phyloP scores from a whole-genome alignment of 768 basidiomycete genomes.

The Tulasnella sp. region DNA sequence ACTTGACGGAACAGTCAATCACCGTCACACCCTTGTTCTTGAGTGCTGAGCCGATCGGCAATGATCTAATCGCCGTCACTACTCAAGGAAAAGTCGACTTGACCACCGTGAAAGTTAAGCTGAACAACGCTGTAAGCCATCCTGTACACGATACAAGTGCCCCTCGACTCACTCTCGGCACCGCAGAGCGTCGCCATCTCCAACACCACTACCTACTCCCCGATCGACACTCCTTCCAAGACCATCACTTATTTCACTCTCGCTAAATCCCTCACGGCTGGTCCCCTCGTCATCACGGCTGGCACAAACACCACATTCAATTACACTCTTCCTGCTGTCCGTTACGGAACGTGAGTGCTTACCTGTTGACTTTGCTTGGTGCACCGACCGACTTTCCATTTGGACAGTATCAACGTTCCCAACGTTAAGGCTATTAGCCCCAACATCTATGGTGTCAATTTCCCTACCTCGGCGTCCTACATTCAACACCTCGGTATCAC shows the following conservation, averaged over 20 bases:
- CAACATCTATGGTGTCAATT: slow-evolving; percentile 48
- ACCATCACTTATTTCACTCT: slow-evolving; percentile 46
- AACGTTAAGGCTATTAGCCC: slow-evolving; percentile 40
- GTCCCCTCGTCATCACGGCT: slow-evolving; percentile 39
- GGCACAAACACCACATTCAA: slow-evolving; percentile 35
- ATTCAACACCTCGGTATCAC: slow-evolving; percentile 44
- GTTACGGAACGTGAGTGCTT: slow-evolving; percentile 35
- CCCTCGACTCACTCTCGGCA: neutral
- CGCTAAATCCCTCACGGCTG: slow-evolving; percentile 35
- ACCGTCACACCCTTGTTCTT: slow-evolving; percentile 42
- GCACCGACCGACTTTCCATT: neutral
- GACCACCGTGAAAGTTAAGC: slow-evolving; percentile 32
- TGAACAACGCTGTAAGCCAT: slow-evolving; percentile 37
- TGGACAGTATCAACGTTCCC: slow-evolving; percentile 33
- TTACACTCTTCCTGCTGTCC: slow-evolving; percentile 39
- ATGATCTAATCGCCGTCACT: slow-evolving; percentile 44
- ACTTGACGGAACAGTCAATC: slow-evolving; percentile 32
- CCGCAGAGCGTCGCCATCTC: slow-evolving; percentile 32
- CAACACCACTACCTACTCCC: slow-evolving; percentile 35
- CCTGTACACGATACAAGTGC: neutral
- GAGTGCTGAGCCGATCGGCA: slow-evolving; percentile 45
- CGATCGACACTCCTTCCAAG: slow-evolving; percentile 41
- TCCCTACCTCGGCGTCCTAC: slow-evolving; percentile 42
- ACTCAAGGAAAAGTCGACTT: slow-evolving; percentile 43
- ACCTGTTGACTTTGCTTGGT: neutral